Evolutionary conservation across 352 stramenopile genomes (phyloP).

Genomic region (Phytophthora crassamura): DNA sequence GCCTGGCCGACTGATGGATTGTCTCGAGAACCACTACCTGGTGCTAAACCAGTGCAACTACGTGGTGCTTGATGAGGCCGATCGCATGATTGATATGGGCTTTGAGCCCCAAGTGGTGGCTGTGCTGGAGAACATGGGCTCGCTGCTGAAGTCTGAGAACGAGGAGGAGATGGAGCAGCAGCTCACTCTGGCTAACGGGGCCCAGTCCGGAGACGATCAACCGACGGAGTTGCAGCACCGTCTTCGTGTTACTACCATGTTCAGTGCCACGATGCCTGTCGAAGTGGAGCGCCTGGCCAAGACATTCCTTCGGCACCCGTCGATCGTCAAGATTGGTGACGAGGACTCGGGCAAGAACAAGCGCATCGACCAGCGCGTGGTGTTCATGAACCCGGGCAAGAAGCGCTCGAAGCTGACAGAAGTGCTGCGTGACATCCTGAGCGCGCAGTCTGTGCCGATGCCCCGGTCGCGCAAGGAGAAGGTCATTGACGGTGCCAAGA

Average conservation of each 20-base stretch:
- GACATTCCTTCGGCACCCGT: constrained; percentile 96
- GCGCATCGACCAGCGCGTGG: constrained; percentile 96
- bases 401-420: constrained; percentile 92
- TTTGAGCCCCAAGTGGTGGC: constrained; percentile 97
- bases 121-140: constrained; percentile 98
- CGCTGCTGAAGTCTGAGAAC: constrained; percentile 96
- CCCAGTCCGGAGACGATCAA: constrained; percentile 33
- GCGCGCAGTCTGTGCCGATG: constrained; percentile 48
- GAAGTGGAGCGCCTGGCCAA: constrained; percentile 98
- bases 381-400: constrained; percentile 93
- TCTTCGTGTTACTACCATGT: constrained; percentile 96
- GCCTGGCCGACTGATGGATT: constrained; percentile 98
- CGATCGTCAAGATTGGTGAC: constrained; percentile 98
- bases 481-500: constrained; percentile 88
- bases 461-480: constrained; percentile 75
- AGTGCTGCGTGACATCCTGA: constrained; percentile 87
- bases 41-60: constrained; percentile 99
- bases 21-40: constrained; percentile 97
- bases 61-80: constrained; percentile 99
- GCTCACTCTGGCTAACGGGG: constrained; percentile 63
- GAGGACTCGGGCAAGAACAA: constrained; percentile 98
- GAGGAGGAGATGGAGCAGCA: constrained; percentile 97
- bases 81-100: constrained; percentile 98
- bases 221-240: constrained; percentile 55
- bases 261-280: constrained; percentile 98